Conservation (phyloP, 2,329 filamentous ascomycete genomes). For the Aureobasidium leucospermi region DNA sequence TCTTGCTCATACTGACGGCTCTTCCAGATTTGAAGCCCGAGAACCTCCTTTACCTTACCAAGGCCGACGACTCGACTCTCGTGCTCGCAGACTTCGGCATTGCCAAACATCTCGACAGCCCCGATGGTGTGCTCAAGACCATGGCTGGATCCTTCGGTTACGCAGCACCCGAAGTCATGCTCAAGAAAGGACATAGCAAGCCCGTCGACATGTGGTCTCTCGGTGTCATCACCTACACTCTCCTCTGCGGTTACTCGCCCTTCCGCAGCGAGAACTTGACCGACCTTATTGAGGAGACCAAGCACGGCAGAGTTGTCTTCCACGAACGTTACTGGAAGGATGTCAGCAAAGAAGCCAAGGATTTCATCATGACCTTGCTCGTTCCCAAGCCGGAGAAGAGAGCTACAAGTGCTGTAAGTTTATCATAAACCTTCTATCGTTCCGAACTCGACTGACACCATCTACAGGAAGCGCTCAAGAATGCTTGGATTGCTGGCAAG, state of each 20-base stretch:
- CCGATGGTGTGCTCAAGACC: constrained; percentile 86
- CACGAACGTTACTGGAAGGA: constrained; percentile 98
- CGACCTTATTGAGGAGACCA: constrained; percentile 93
- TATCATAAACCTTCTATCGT: not conserved
- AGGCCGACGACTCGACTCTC: constrained; percentile 68
- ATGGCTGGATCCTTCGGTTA: constrained; percentile 99
- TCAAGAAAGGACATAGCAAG: constrained; percentile 95
- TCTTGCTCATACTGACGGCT: constrained; percentile 19
- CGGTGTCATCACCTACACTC: constrained; percentile 96
- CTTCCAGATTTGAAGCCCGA: constrained; percentile 86
- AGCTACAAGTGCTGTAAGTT: constrained; percentile 64
- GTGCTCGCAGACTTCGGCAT: constrained; percentile 98
- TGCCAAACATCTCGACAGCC: constrained; percentile 90
- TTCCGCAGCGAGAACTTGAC: constrained; percentile 92
- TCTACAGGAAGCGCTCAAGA: constrained; percentile 63
- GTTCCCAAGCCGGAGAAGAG: constrained; percentile 71
- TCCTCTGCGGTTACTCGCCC: constrained; percentile 95
- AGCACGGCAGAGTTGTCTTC: constrained; percentile 75
- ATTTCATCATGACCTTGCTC: constrained; percentile 79
- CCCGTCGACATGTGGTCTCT: constrained; percentile 99
- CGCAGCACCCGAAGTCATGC: constrained; percentile 95
- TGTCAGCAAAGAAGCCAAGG: constrained; percentile 89
- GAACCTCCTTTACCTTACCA: constrained; percentile 88
- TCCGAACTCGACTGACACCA: not conserved
- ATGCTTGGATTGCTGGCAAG: constrained; percentile 85